Evolutionary conservation across 495 filamentous ascomycete genomes (phyloP).

Genomic region (Penicillium paradoxum): DNA sequence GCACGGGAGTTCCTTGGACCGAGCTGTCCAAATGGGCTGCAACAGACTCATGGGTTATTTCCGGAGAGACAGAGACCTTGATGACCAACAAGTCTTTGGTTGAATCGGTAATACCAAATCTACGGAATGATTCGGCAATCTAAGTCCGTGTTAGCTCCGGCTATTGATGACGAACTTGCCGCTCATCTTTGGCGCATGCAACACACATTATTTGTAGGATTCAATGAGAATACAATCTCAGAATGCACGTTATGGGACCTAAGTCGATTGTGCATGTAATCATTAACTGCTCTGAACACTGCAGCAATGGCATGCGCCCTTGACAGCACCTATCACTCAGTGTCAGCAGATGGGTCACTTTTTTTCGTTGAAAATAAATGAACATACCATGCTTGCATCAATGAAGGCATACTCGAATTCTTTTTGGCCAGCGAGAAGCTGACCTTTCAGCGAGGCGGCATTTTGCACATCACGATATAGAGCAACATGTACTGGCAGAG

Average conservation of each 20-base stretch:
- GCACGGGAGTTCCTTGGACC: conserved; percentile 58
- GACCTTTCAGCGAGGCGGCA: conserved; percentile 66
- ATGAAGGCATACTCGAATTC: conserved; percentile 93
- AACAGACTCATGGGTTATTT: conserved; percentile 50
- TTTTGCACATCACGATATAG: conserved; percentile 76
- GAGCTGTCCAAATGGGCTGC: conserved; percentile 54
- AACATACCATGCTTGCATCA: conserved; percentile 64
- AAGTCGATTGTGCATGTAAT: conserved; percentile 53
- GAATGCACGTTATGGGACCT: conserved; percentile 87
- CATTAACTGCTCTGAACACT: conserved; percentile 70
- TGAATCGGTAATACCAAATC: conserved; percentile 70
- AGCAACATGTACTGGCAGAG: conserved; percentile 62
- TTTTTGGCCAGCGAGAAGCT: conserved; percentile 72
- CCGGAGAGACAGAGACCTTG: conserved; percentile 55
- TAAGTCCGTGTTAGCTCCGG: conserved; percentile 35
- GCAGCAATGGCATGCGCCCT: conserved; percentile 70
- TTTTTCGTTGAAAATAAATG: background rate
- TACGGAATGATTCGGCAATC: conserved; percentile 88
- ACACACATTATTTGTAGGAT: conserved; percentile 77
- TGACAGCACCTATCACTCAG: conserved; percentile 52
- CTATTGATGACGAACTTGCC: background rate
- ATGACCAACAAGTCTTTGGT: conserved; percentile 69
- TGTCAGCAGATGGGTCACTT: conserved; percentile 5
- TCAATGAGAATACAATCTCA: conserved; percentile 81
- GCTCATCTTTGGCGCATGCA: background rate